Evolutionary conservation across 495 filamentous ascomycete species (phyloP), one percentile per base, ranked within the genome.

Genomic region (Hypoxylon trugodes): DNA sequence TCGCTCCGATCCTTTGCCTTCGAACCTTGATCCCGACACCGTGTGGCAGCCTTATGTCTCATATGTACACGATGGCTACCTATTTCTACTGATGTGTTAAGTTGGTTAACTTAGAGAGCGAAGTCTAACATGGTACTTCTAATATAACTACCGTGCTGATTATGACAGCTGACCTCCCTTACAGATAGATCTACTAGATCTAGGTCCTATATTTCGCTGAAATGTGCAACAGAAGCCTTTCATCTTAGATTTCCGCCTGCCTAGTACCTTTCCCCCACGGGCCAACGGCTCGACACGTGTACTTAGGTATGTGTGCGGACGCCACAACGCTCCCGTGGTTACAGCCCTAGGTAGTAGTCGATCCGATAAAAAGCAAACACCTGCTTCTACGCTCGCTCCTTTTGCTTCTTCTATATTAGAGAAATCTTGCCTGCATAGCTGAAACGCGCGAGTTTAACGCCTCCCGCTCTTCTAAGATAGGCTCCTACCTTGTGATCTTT

Each of bases 381-480:
- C 42, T 33, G 26, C 13, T 38, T 22, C 25, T 48, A 16, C 45
- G 2, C 36, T 35, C 18, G 22, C n/a, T 26, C 13, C 6, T 4
- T 48, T 40, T 40, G 36, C 49, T 48, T 47, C 24, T 47, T 41
- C 15, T 19, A 33, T 48, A 60, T 55, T 36, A 45, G 26, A 51
- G 26, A 40, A 41, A 33, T 41, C 57, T 37, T 16, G 45, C 30
- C 30, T 37, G n/a, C 28, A 12, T 33, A 45, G 45, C 56, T 66
- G 62, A 66, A 66, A 66, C 63, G 32, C 38, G 16, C 41, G 37
- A 55, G 36, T 45, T 21, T 22, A 22, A 43, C 56, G 63, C 57
- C 63, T 66, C 63, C 51, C 51, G 43, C 38, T 47, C 43, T 46
- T 57, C 21, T 6, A 38, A 12, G 42, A 51, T 16, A 30, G 12